phyloP scores from a whole-genome alignment of 805 yeast genomes.

The Ogataea henricii region DNA sequence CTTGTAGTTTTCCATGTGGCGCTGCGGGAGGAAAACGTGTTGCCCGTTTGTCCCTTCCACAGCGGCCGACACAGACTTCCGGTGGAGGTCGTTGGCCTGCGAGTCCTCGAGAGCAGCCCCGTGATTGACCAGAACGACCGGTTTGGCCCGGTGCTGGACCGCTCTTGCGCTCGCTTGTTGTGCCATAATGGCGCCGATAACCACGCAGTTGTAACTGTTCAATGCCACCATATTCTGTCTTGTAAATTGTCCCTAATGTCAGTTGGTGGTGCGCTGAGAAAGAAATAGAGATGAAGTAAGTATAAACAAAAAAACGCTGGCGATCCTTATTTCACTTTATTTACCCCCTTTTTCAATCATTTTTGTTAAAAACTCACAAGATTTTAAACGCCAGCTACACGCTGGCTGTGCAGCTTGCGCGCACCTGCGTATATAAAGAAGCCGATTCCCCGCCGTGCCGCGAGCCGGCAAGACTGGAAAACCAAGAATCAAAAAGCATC shows the following conservation, averaged over 20 bases:
- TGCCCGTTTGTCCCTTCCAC: conserved; percentile 3
- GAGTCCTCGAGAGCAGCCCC: neutral
- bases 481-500: neutral
- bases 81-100: neutral
- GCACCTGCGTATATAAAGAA: conserved; percentile 2
- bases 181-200: conserved; percentile 6
- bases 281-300: neutral
- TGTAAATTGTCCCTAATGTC: conserved; percentile 1
- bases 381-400: conserved; percentile 3
- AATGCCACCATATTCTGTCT: neutral
- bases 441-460: neutral
- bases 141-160: conserved; percentile 13
- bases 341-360: neutral
- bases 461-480: neutral
- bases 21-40: conserved; percentile 8
- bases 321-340: neutral
- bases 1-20: conserved; percentile 2
- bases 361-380: neutral
- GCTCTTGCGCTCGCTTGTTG: conserved; percentile 9
- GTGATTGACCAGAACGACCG: conserved; percentile 2
- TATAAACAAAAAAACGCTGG: neutral
- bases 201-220: neutral
- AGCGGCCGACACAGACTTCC: neutral
- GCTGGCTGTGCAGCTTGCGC: neutral
- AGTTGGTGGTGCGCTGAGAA: neutral